These are phyloP conservation scores for Rhodotorula sp. DNA, from an alignment of 1,284 basidiomycete species.

Conservation along the genomic window DNA sequence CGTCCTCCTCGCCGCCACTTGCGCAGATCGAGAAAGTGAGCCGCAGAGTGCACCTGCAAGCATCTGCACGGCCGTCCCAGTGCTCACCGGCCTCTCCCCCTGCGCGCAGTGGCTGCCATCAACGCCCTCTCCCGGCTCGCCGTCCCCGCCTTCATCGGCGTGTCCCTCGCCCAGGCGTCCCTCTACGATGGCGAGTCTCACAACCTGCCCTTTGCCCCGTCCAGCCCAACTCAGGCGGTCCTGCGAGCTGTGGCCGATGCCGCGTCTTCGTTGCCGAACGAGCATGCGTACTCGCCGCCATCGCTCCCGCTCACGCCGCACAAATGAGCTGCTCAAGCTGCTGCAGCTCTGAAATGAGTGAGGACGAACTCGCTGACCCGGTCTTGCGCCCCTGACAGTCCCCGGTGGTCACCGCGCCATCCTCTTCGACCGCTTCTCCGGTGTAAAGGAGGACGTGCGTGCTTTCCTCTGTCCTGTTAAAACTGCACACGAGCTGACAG, in stretches of 20 bases:
- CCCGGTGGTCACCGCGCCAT: slow-evolving; percentile 66
- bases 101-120: slow-evolving; percentile 26
- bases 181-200: slow-evolving; percentile 73
- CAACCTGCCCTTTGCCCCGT: too few species aligned
- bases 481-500: background rate
- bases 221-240: background rate
- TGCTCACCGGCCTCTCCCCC: background rate
- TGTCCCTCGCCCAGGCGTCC: slow-evolving; percentile 69
- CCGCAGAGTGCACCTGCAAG: background rate
- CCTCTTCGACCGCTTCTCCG: slow-evolving; percentile 97
- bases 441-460: slow-evolving; percentile 70
- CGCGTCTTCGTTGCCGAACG: background rate
- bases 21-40: too few species aligned
- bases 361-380: background rate
- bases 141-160: slow-evolving; percentile 73
- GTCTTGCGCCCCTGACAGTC: slow-evolving; percentile 9
- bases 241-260: background rate
- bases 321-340: background rate
- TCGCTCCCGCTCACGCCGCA: background rate
- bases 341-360: too few species aligned
- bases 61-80: background rate
- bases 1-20: background rate
- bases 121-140: slow-evolving; percentile 31
- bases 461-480: background rate
- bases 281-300: background rate